Evolutionary conservation across 768 basidiomycete species (phyloP).

Genomic region (Pulveroboletus sp.): DNA sequence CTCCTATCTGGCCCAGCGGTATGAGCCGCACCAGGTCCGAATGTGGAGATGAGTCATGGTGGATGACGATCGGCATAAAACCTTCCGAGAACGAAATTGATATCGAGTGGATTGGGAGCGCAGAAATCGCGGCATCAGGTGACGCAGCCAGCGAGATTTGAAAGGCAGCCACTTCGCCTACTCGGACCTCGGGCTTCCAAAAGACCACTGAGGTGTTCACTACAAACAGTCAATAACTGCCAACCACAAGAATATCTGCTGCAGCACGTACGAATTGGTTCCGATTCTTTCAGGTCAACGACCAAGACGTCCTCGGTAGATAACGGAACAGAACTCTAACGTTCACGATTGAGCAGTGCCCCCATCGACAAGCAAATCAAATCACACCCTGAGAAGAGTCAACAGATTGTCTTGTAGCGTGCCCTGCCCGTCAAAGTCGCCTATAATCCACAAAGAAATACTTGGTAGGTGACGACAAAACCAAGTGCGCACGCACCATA

Average conservation of each 20-base stretch:
- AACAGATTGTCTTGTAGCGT: conserved; percentile 67
- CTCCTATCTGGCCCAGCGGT: conserved; percentile 44
- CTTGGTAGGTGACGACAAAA: background rate
- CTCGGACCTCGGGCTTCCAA: conserved; percentile 61
- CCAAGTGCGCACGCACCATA: conserved; percentile 55
- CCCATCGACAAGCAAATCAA: background rate
- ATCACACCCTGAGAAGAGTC: conserved; percentile 65
- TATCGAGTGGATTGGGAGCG: conserved; percentile 61
- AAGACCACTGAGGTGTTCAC: conserved; percentile 70
- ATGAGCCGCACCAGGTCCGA: conserved; percentile 27
- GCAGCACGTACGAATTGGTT: conserved; percentile 55
- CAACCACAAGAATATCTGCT: background rate
- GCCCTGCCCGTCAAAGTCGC: conserved; percentile 45
- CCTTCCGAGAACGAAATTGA: conserved; percentile 56
- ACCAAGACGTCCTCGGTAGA: conserved; percentile 52
- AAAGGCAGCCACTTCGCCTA: conserved; percentile 65
- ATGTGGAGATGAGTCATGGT: conserved; percentile 34
- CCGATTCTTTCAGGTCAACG: conserved; percentile 62
- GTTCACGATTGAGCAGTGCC: background rate
- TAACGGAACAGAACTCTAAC: conserved; percentile 69
- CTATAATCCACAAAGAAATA: conserved; percentile 26
- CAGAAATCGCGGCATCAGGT: conserved; percentile 43
- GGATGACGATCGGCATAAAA: conserved; percentile 49
- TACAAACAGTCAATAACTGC: conserved; percentile 31
- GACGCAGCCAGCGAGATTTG: conserved; percentile 68